These are phyloP conservation scores for Suillus plorans DNA, from an alignment of 768 basidiomycete species.

Conservation along the genomic window DNA sequence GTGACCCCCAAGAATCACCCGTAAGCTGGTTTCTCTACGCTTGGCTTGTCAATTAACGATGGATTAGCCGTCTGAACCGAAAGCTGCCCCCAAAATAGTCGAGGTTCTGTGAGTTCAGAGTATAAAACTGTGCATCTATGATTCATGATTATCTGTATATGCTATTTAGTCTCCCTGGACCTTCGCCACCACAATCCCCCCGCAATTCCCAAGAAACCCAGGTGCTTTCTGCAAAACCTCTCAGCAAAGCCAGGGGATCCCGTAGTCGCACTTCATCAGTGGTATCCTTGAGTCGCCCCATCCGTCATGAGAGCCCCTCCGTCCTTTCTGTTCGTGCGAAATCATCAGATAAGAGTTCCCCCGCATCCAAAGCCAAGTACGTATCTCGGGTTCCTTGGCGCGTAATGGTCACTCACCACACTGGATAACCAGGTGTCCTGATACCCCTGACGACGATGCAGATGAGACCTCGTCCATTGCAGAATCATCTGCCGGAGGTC, in stretches of 20 bases:
- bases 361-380: background rate
- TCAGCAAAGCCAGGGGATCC: constrained; percentile 15
- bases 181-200: constrained; percentile 20
- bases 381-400: background rate
- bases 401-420: background rate
- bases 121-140: background rate
- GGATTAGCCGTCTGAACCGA: constrained; percentile 4
- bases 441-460: constrained; percentile 27
- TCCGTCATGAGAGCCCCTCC: constrained; percentile 6
- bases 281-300: background rate
- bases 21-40: background rate
- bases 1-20: constrained; percentile 1
- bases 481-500: constrained; percentile 47
- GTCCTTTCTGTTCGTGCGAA: constrained; percentile 3
- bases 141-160: background rate
- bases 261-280: constrained; percentile 20
- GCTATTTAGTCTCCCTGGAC: constrained; percentile 24
- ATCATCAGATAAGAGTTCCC: constrained; percentile 1
- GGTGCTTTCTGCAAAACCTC: constrained; percentile 21
- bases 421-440: constrained; percentile 4
- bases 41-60: background rate
- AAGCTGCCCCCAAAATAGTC: constrained; percentile 27
- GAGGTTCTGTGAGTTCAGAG: constrained; percentile 30
- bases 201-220: constrained; percentile 11
- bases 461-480: constrained; percentile 51